Evolutionary conservation across 2,329 filamentous ascomycete species (phyloP).

Genomic region (Paracoccidioides brasiliensis): DNA sequence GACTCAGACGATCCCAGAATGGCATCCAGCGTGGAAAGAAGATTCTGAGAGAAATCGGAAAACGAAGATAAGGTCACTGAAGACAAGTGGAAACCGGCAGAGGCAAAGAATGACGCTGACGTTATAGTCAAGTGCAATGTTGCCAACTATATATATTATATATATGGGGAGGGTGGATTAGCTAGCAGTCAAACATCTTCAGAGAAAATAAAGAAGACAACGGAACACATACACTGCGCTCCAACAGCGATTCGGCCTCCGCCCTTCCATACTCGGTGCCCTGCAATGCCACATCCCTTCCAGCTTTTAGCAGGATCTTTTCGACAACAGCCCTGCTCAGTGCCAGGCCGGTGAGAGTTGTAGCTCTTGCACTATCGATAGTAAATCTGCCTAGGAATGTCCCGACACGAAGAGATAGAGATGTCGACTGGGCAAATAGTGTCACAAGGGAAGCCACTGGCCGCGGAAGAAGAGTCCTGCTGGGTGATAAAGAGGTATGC

Average conservation of each 20-base stretch:
- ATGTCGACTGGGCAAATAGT: constrained; percentile 32
- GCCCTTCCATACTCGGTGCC: constrained; percentile 34
- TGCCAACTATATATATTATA: constrained; percentile 23
- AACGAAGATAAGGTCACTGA: constrained; percentile 32
- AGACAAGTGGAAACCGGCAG: constrained; percentile 34
- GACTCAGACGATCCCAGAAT: constrained; percentile 37
- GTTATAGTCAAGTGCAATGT: constrained; percentile 33
- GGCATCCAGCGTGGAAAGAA: constrained; percentile 34
- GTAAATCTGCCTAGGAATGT: constrained; percentile 32
- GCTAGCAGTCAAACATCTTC: background rate
- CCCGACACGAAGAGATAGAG: constrained; percentile 31
- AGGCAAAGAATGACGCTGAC: constrained; percentile 35
- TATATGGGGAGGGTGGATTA: background rate
- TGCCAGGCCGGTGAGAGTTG: constrained; percentile 33
- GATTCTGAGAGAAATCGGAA: constrained; percentile 30
- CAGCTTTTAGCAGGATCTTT: constrained; percentile 31
- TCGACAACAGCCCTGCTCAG: constrained; percentile 34
- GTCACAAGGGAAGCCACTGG: constrained; percentile 34
- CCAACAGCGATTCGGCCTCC: constrained; percentile 33
- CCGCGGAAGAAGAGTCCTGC: constrained; percentile 28
- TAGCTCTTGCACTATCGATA: constrained; percentile 31
- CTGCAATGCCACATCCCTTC: constrained; percentile 30
- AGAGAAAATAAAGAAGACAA: background rate
- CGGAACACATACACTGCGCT: constrained; percentile 29
- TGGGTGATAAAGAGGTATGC: background rate